phyloP scores from a whole-genome alignment of 1,139 yeast species.

The Hyphopichia burtonii region DNA sequence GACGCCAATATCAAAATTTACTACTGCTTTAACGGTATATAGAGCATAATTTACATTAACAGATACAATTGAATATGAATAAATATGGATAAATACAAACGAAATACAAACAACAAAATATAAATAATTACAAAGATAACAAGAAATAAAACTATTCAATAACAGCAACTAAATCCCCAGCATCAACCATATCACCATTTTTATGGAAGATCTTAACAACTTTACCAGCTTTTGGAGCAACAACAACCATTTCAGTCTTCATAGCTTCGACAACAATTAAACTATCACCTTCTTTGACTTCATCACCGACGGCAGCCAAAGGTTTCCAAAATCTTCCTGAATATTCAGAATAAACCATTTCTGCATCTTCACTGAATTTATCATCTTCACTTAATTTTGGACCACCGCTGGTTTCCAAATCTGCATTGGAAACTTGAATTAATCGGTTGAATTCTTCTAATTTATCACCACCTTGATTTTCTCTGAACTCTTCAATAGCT shows the following conservation, averaged over 20 bases:
- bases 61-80: no score
- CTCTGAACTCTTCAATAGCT: constrained; percentile 69
- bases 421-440: constrained; percentile 81
- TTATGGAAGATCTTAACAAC: constrained; percentile 74
- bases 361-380: constrained; percentile 70
- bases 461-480: constrained; percentile 73
- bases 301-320: constrained; percentile 76
- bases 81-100: not conserved
- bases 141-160: constrained; percentile 31
- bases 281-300: constrained; percentile 71
- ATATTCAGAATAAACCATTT: constrained; percentile 85
- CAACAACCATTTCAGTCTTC: constrained; percentile 96
- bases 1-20: not conserved
- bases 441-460: constrained; percentile 79
- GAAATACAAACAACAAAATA: not conserved
- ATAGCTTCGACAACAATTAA: constrained; percentile 92
- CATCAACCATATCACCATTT: constrained; percentile 94
- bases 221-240: constrained; percentile 70
- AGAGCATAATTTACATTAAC: no score
- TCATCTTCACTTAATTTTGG: constrained; percentile 44
- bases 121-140: not conserved
- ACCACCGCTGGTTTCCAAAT: constrained; percentile 53
- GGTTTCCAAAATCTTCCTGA: constrained; percentile 98
- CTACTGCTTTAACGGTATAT: no score
- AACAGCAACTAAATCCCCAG: constrained; percentile 91